Base-by-base conservation (phyloP, 192 early-diverging fungal species). In the Backusella australiensis region DNA sequence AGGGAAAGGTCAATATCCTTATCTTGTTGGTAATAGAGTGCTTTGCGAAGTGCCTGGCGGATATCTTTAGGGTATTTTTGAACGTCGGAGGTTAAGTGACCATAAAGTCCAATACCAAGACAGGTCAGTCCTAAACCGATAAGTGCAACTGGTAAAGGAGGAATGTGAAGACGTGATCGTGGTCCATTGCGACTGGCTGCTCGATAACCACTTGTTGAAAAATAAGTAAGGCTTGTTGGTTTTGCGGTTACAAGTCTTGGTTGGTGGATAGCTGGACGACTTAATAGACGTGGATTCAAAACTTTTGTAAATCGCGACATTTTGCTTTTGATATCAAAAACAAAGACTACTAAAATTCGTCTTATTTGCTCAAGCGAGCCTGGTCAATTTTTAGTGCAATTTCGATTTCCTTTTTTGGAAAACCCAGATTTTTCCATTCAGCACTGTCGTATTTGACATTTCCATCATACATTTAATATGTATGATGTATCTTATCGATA, bases 1-100 rank as follows among this genome's bases (percentile, higher is more conserved):
- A 85, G 75, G 2, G 89, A 83, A 36, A 84, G 69, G 12, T 65
- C 79, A 1, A 73, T 77, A 53, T 89, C 85, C 14, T 86, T 78
- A 69, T 86, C 84, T 67, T 87, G 86, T 52, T 87, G 81, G 42
- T 87, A 90, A 59, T 87, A 90, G 6, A 90, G 74, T 9, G 84
- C 89, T 42, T 87, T 85, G 32, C 84, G 83, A 21, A 90, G 80
- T 39, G 85, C 80, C 49, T 81, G 78, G 21, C 87, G 82, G 67
- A 90, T 83, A 26, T 75, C 73, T 52, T 80, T 78, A 12, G 89
- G 89, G 56, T 87, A 90, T 41, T 81, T 82, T 67, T 90, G 82
- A 38, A 90, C 82, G 23, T 83, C 81, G 0, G 87, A 88, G 9
- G 81, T 84, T 42, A 83, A 84, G 69, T 86, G 85, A 12, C 86